Base-by-base conservation (phyloP, 2,329 filamentous ascomycete genomes). In the Mariannaea elegans region DNA sequence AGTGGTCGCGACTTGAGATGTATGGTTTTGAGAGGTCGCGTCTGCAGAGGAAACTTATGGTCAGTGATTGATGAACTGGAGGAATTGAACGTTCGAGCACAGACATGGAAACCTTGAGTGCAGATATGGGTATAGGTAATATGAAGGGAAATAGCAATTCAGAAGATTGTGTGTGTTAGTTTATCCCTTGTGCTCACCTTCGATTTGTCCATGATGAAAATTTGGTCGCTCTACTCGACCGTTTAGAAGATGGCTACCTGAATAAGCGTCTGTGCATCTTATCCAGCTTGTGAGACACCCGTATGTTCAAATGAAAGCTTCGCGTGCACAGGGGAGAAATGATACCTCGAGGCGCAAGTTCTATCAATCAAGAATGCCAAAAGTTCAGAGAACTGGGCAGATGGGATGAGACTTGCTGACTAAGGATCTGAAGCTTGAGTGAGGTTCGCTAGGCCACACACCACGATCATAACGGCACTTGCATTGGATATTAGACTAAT, bases 11-110 rank as follows among this genome's bases (percentile, higher is more conserved):
- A 77, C 34, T 74, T 73, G 18, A 84, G 72, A 45, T 73, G 70
- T 19, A 84, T 73, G 3, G 80, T 75, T 64, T 81, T 80, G 8
- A 87, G 76, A 1, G 82, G 81, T 7, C 81, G 78, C 42, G 78
- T 77, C 76, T 81, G 67, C 3, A 29, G 14, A 29, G 36, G 3
- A 31, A 13, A 13, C 31, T 59, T 27, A 56, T 44, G 16, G 46
- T 61, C 38, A 54, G 50, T 18, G 13, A 18, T 31, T 31, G 27
- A 31, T 7, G 27, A 31, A 12, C 27, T 31, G 27, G 27, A 31
- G 12, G 27, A 31, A 31, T 31, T 1, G 16, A 29, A n/a, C 9
- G 2, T 23, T 50, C 7, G 16, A 32, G 19, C 27, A 31, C 7
- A 31, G 27, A 12, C 27, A 7, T 12, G 12, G 49, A 29, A 38